Base-by-base conservation (phyloP, 2,329 filamentous ascomycete genomes). In the Epicoccum sorghinum region DNA sequence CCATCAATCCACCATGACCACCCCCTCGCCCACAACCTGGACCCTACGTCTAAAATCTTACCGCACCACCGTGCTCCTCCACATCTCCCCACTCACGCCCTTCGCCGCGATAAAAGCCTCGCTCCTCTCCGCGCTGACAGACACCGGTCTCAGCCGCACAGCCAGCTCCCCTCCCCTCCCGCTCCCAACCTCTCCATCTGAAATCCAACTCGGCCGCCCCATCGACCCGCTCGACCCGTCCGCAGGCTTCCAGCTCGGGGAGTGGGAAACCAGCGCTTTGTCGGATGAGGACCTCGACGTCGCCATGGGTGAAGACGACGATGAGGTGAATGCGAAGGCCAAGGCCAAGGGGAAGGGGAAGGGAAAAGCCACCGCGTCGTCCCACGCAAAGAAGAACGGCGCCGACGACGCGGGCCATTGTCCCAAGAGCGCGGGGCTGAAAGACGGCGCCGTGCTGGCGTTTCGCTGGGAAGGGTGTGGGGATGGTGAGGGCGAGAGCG, bases 31-130 rank as follows among this genome's bases (percentile, higher is more conserved):
- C 4, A 57, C 58, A 52, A 70, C 71, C 14, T 74, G 70, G 70
- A 80, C 78, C 1, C 71, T 82, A 27, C 78, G 78, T 53, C 75
- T 81, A 62, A 82, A 81, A 61, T 67, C 76, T 47, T 66, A 74
- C 64, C 76, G 74, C 42, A 78, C 74, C 29, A 81, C 79, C 30
- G 64, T 81, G 56, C 65, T 81, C 37, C 72, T 82, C 0, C 77
- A 81, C 67, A 67, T 74, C 60, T 74, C 79, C 46, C 77, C 77
- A 0, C 69, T 79, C 5, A 64, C 74, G 48, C 70, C 72, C 43
- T 73, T 81, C 49, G 38, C 60, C 12, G 65, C 67, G 1, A 66
- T 82, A 22, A 79, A 80, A 59, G 37, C 66, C 6, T 66, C 75
- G 25, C 77, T 82, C 9, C 70, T 77, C 49, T 60, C 67, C 41